Percentiles rank a stretch among this genome's conserved stretches.
Evolutionary conservation across 73 alveolate genomes (phyloP).

Genomic region (Strombidium stylifer): DNA sequence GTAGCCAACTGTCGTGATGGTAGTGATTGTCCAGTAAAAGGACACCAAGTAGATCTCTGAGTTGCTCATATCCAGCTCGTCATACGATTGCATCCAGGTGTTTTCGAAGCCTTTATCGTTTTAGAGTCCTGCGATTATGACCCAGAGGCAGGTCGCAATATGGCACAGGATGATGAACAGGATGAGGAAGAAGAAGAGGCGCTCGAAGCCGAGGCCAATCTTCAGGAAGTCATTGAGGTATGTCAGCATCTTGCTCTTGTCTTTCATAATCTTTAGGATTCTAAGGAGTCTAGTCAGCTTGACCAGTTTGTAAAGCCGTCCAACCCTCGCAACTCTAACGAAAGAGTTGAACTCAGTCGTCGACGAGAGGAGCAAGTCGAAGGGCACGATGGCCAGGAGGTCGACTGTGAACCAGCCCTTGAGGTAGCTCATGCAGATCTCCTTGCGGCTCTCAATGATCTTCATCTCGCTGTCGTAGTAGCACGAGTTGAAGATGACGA

Average conservation of each 20-base stretch:
- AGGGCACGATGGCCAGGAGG: conserved; percentile 39
- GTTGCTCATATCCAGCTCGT: conserved; percentile 6
- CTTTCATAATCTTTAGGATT: conserved; percentile 52
- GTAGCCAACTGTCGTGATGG: conserved; percentile 40
- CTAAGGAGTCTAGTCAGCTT: conserved; percentile 62
- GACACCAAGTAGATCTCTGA: conserved; percentile 20
- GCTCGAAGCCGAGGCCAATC: not conserved
- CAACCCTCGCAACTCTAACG: conserved; percentile 70
- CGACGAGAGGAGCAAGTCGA: too few relatives aligned
- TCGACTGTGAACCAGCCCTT: not conserved
- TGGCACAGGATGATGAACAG: not conserved
- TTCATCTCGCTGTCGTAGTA: not conserved
- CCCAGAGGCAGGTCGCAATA: conserved; percentile 1
- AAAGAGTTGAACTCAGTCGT: conserved; percentile 44
- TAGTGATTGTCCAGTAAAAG: conserved; percentile 10
- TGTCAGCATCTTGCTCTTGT: conserved; percentile 2
- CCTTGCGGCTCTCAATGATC: not conserved
- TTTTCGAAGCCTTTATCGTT: conserved; percentile 8
- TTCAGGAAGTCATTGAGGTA: not conserved
- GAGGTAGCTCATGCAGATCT: not conserved
- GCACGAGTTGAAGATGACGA: not conserved
- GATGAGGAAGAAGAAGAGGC: not conserved
- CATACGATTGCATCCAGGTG: conserved; percentile 10
- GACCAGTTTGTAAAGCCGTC: conserved; percentile 71
- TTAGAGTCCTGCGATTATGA: conserved; percentile 22